These are phyloP conservation scores for Cutaneotrichosporon dermatis DNA, from an alignment of 1,284 basidiomycete species.

Conservation along the genomic window DNA sequence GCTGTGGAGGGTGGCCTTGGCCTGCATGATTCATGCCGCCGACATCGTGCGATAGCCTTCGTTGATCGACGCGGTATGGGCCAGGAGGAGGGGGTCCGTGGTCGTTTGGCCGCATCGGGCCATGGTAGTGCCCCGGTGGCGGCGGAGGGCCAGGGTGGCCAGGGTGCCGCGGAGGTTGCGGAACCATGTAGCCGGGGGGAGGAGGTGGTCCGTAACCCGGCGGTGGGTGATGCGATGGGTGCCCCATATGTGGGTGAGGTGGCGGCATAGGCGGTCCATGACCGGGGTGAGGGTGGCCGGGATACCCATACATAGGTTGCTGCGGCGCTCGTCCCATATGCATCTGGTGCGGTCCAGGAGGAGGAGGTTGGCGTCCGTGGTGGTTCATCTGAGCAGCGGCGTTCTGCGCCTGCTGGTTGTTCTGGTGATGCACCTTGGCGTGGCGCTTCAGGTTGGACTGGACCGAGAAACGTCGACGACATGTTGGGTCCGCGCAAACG, in stretches of 20 bases:
- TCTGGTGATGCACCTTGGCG: slow-evolving; percentile 42
- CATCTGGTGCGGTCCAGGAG: slow-evolving; percentile 4
- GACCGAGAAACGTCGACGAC: slow-evolving; percentile 43
- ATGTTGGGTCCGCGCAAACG: slow-evolving; percentile 39
- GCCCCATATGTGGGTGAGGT: slow-evolving; percentile 13
- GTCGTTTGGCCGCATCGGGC: slow-evolving; percentile 3
- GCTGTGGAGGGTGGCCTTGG: no score
- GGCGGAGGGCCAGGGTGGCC: slow-evolving; percentile 4
- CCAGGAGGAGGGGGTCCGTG: background rate
- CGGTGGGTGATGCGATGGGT: slow-evolving; percentile 7
- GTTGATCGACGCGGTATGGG: slow-evolving; percentile 1
- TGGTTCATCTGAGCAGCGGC: slow-evolving; percentile 10
- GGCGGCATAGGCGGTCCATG: background rate
- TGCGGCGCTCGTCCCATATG: slow-evolving; percentile 1
- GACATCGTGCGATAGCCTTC: slow-evolving; percentile 9
- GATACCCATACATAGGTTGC: slow-evolving; percentile 7
- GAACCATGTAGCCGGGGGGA: slow-evolving; percentile 6
- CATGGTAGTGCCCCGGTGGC: background rate
- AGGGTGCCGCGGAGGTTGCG: background rate
- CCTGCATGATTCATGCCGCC: background rate
- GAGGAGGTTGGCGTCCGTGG: background rate
- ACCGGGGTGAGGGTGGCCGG: background rate
- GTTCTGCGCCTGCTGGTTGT: slow-evolving; percentile 14
- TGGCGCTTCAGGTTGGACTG: slow-evolving; percentile 48
- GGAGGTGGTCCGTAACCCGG: slow-evolving; percentile 6